A percentile compares a stretch with the other conserved stretches of the same genome.
These are phyloP conservation scores for Haberlea rhodopensis DNA, from an alignment of 257 asterid species.

Conservation along the genomic window DNA sequence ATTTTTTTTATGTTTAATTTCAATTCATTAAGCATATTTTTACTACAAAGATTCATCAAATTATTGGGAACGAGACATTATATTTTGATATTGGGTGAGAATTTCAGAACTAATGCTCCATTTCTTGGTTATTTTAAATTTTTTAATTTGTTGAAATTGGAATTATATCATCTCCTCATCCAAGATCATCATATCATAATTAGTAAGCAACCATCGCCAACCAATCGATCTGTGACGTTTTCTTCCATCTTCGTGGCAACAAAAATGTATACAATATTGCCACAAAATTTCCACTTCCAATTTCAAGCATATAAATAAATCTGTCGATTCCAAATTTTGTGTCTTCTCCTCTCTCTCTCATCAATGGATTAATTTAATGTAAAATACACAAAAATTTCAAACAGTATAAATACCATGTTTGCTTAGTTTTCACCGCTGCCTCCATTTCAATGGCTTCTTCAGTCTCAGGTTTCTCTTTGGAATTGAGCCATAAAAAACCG, in stretches of 20 bases:
- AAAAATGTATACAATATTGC: background rate
- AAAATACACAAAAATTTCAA: background rate
- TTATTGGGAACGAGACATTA: no score
- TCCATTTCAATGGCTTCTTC: constrained; percentile 22
- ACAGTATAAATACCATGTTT: background rate
- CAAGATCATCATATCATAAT: no score
- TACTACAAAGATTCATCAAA: no score
- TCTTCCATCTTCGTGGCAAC: background rate
- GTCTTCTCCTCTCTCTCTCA: no score
- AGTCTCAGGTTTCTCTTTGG: constrained; percentile 20
- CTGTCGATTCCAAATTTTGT: background rate
- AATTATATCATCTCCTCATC: background rate
- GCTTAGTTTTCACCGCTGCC: background rate
- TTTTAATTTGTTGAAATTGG: no score
- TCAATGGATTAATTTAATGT: background rate
- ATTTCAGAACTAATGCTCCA: no score
- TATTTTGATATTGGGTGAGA: no score
- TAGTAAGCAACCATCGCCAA: background rate
- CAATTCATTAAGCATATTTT: no score
- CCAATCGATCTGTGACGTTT: background rate
- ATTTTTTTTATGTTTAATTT: no score
- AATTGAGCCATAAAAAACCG: constrained; percentile 14
- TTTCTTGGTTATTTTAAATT: no score
- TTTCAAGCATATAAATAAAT: no score
- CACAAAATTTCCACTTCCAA: background rate